Base-by-base conservation (phyloP, 2,329 filamentous ascomycete species). In the Blastomyces parvus region DNA sequence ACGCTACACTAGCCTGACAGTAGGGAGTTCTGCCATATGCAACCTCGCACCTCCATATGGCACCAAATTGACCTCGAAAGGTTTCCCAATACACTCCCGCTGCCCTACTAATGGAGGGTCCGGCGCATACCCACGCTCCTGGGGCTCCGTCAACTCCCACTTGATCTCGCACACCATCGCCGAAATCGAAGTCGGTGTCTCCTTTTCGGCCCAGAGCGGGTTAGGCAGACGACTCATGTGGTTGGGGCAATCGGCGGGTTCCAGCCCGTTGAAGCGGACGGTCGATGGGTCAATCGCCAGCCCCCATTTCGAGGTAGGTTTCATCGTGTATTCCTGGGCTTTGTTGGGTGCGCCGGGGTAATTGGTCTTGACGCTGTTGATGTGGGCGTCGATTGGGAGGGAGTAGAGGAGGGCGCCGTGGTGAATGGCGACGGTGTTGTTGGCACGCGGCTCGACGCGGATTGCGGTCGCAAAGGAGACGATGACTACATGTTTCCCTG, bases 11-110 rank as follows among this genome's bases (percentile, higher is more conserved):
- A 38, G n/a, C 40, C 72, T 63, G 27, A 73, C 66, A 1, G 67
- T 71, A 6, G 78, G 77, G 42, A 80, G 71, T 63, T 80, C 76
- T 13, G 76, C 76, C 69, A 82, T 80, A 64, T 79, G 79, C 63
- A 81, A 67, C 67, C 79, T 80, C 17, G 79, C 75, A 48, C 76
- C 76, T 1, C 78, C 79, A 69, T 78, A 81, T n/a, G 79, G 80
- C 14, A 77, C 72, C 22, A 81, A 63, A n/a, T 72, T 72, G 14
- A 75, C 68, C 59, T 72, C 69, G 63, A 73, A 74, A n/a, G 67
- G 70, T 50, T 71, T 65, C 0, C 74, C 74, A 2, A 74, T 72
- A 46, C 75, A 77, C 13, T 72, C 71, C 33, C 74, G 69, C 25
- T 72, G 67, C 13, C 69, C 69, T 36, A 69, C 66, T 40, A 73